Conservation (phyloP, 2,329 filamentous ascomycete species). For the Xylariomycetidae sp. region DNA sequence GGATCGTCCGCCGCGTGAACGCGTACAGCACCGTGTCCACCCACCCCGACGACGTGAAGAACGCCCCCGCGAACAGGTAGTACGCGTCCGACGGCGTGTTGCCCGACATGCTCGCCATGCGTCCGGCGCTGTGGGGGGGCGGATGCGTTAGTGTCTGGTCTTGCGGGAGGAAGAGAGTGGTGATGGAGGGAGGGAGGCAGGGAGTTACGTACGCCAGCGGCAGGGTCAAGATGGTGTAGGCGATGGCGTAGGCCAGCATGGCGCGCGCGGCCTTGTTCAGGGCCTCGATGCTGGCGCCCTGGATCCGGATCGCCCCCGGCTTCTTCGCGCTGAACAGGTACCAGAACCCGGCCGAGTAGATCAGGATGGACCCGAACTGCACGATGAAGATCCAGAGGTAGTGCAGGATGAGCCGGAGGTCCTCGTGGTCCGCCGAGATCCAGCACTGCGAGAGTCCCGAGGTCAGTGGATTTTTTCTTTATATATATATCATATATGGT, state of each 20-base stretch:
- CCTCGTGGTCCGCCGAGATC: conserved; percentile 39
- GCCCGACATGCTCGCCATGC: conserved; percentile 43
- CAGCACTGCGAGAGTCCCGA: no score
- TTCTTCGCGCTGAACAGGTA: conserved; percentile 18
- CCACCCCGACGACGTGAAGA: conserved; percentile 35
- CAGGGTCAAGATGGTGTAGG: conserved; percentile 45
- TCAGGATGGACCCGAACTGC: conserved; percentile 43
- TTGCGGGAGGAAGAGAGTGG: no score
- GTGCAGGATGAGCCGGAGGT: conserved; percentile 43
- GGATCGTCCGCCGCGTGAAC: conserved; percentile 32
- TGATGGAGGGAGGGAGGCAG: no score
- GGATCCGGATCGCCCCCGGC: conserved; percentile 8
- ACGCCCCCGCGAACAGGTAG: conserved; percentile 23
- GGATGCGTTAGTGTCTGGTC: no score
- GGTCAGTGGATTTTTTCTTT: no score
- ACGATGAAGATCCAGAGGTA: conserved; percentile 51
- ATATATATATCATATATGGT: no score
- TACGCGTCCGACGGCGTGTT: conserved; percentile 29
- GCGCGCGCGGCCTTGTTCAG: conserved; percentile 35
- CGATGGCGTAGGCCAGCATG: conserved; percentile 45
- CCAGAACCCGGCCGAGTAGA: conserved; percentile 36
- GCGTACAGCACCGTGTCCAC: conserved; percentile 36
- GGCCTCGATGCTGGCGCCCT: conserved; percentile 12
- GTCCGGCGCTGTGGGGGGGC: conserved; percentile 29
- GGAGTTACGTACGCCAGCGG: conserved; percentile 34